A percentile compares a stretch with the other conserved stretches of the same genome.
These are phyloP conservation scores for Leptographium galeiforme DNA, from an alignment of 2,329 filamentous ascomycete genomes.

Conservation along the genomic window DNA sequence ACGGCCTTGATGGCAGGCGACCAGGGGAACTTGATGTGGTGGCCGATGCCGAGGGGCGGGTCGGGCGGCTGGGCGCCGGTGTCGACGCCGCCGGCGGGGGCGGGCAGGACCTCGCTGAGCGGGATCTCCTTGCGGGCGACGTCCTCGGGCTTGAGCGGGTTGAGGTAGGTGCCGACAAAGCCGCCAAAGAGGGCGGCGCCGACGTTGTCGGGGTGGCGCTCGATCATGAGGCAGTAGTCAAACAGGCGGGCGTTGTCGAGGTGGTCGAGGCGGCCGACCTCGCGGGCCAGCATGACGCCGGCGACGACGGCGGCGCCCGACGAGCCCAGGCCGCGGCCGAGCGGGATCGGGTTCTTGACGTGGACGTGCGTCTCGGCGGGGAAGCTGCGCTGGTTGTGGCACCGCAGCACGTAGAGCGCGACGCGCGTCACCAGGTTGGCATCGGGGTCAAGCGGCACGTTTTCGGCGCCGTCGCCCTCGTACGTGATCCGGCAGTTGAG, in stretches of 20 bases:
- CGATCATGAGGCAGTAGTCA: conserved; percentile 95
- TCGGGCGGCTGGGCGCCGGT: conserved; percentile 76
- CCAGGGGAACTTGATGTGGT: conserved; percentile 94
- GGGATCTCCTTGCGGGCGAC: conserved; percentile 87
- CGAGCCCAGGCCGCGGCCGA: conserved; percentile 85
- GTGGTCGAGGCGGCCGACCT: conserved; percentile 63
- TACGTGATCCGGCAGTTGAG: conserved; percentile 87
- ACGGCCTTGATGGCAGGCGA: conserved; percentile 91
- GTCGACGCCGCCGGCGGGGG: conserved; percentile 80
- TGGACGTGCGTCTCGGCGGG: conserved; percentile 80
- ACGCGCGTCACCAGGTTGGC: conserved; percentile 89
- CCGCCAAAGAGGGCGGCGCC: conserved; percentile 91
- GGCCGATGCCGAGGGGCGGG: conserved; percentile 84
- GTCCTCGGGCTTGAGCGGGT: conserved; percentile 80
- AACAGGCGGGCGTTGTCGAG: conserved; percentile 72
- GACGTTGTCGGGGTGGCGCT: conserved; percentile 88
- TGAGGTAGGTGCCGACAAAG: conserved; percentile 92
- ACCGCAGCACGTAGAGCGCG: conserved; percentile 86
- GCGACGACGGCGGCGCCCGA: conserved; percentile 92
- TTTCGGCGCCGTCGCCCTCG: conserved; percentile 59
- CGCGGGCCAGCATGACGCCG: conserved; percentile 83
- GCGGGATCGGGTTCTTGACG: conserved; percentile 88
- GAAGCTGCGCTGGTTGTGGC: conserved; percentile 76
- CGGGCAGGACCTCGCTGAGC: conserved; percentile 80
- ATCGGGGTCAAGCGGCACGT: conserved; percentile 73